Evolutionary conservation across 805 yeast species (phyloP).

Genomic region (Lachancea cidri): DNA sequence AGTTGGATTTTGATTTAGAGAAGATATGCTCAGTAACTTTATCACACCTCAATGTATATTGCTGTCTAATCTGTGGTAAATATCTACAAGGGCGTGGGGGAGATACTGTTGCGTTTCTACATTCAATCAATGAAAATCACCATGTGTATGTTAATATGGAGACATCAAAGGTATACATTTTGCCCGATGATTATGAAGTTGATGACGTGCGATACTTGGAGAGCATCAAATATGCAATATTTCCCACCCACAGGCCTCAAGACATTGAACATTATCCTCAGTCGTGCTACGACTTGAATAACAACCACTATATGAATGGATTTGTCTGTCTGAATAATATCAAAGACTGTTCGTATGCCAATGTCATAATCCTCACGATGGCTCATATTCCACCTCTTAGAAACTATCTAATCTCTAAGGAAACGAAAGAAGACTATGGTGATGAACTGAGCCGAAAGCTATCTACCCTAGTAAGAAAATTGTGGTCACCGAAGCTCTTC

Average conservation of each 20-base stretch:
- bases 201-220: constrained; percentile 31
- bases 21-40: constrained; percentile 61
- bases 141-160: constrained; percentile 56
- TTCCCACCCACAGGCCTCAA: constrained; percentile 43
- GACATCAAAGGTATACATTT: constrained; percentile 43
- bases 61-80: constrained; percentile 71
- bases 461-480: constrained; percentile 45
- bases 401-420: constrained; percentile 37
- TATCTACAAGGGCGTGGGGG: constrained; percentile 63
- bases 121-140: constrained; percentile 58
- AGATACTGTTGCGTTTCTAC: constrained; percentile 62
- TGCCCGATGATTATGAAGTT: constrained; percentile 58
- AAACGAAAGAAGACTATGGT: constrained; percentile 11
- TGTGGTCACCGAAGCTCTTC: constrained; percentile 61
- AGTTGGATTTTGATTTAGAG: constrained; percentile 63
- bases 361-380: constrained; percentile 50
- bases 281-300: constrained; percentile 39
- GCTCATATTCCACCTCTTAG: constrained; percentile 51
- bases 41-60: constrained; percentile 56
- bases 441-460: constrained; percentile 41
- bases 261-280: constrained; percentile 34
- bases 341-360: constrained; percentile 48
- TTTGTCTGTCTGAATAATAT: constrained; percentile 59
- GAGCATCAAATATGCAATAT: constrained; percentile 48
- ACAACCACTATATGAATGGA: constrained; percentile 51